A percentile compares a stretch with the other conserved stretches of the same genome.
These are phyloP conservation scores for Lipomyces yamanashiensis DNA, from an alignment of 805 yeast genomes.

Conservation along the genomic window DNA sequence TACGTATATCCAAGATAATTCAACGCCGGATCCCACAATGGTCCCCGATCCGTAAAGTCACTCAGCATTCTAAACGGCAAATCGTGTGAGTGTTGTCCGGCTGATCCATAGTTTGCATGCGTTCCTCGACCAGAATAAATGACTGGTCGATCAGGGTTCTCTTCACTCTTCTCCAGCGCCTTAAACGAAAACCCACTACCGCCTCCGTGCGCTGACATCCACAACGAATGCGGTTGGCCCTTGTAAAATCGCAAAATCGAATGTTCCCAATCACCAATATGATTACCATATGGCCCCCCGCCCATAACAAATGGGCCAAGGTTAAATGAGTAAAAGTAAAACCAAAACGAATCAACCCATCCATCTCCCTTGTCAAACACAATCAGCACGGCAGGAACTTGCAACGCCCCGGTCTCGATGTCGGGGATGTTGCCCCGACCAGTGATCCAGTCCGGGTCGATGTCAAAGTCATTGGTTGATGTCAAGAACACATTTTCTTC, in stretches of 20 bases:
- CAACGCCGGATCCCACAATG: slow-evolving; percentile 89
- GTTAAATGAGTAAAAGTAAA: slow-evolving; percentile 91
- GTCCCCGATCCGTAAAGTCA: slow-evolving; percentile 94
- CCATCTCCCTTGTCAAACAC: slow-evolving; percentile 94
- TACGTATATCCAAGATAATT: slow-evolving; percentile 82
- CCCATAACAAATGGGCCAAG: slow-evolving; percentile 98
- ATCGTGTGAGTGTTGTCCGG: slow-evolving; percentile 95
- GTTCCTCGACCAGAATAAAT: slow-evolving; percentile 94
- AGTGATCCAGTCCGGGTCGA: slow-evolving; percentile 82
- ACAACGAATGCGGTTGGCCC: slow-evolving; percentile 78
- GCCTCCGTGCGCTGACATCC: slow-evolving; percentile 99
- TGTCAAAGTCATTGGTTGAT: slow-evolving; percentile 69
- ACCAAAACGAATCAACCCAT: slow-evolving; percentile 96
- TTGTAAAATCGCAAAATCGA: slow-evolving; percentile 80
- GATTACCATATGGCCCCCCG: slow-evolving; percentile 94
- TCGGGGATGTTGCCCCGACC: slow-evolving; percentile 72
- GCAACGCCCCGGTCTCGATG: slow-evolving; percentile 68
- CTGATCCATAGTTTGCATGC: slow-evolving; percentile 95
- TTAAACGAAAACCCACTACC: slow-evolving; percentile 85
- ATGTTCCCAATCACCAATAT: slow-evolving; percentile 98
- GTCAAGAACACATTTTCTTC: slow-evolving; percentile 59
- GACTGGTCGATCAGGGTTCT: slow-evolving; percentile 61
- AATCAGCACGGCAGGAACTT: slow-evolving; percentile 80
- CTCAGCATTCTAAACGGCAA: slow-evolving; percentile 87
- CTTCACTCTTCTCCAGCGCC: slow-evolving; percentile 69